Conservation (phyloP, 1,139 yeast genomes). For the Lodderomyces jiufengensis region DNA sequence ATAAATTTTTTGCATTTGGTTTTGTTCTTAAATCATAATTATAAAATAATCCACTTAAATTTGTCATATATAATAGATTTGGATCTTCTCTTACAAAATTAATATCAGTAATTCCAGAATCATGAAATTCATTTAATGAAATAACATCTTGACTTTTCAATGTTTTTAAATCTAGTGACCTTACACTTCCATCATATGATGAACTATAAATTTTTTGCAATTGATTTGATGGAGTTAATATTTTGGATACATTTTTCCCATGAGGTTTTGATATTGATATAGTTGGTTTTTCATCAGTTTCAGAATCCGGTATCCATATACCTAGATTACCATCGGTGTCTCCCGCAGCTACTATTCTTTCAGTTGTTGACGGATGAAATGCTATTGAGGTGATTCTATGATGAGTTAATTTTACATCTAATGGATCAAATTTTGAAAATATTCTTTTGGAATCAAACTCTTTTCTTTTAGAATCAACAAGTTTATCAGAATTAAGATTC, state of each 20-base stretch:
- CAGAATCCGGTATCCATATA: conserved; percentile 53
- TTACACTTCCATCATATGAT: conserved; percentile 84
- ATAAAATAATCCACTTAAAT: conserved; percentile 75
- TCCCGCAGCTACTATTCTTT: conserved; percentile 74
- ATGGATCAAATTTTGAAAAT: conserved; percentile 58
- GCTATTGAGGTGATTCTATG: conserved; percentile 70
- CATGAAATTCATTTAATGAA: conserved; percentile 51
- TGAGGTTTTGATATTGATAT: conserved; percentile 68
- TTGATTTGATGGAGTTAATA: conserved; percentile 49
- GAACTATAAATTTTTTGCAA: conserved; percentile 60
- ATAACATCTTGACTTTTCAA: conserved; percentile 57
- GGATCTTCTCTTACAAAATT: conserved; percentile 39
- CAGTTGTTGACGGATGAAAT: conserved; percentile 69
- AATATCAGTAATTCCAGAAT: conserved; percentile 60
- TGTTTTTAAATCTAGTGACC: conserved; percentile 64
- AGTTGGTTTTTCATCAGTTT: conserved; percentile 47
- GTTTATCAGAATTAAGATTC: conserved; percentile 28
- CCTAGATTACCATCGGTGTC: conserved; percentile 84
- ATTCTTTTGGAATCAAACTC: conserved; percentile 50
- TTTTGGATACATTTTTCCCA: conserved; percentile 66
- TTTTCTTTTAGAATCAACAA: conserved; percentile 43
- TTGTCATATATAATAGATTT: conserved; percentile 65
- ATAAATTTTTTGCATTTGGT: conserved; percentile 29
- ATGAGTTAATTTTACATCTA: conserved; percentile 66
- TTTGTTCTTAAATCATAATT: conserved; percentile 61